Conservation (phyloP, 805 yeast genomes). For the Maudiozyma barnettii region DNA sequence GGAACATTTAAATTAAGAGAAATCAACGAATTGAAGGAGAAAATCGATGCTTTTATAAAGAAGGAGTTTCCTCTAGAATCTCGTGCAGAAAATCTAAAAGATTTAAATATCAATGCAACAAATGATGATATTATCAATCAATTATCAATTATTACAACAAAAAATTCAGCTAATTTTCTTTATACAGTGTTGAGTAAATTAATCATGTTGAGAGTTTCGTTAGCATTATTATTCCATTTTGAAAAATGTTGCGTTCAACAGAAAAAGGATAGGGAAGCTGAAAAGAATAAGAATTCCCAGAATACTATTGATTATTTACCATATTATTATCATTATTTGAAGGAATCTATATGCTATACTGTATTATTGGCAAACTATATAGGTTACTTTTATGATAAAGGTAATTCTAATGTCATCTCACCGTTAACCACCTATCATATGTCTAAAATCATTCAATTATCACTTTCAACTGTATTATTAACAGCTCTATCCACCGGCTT, state of each 20-base stretch:
- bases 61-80: constrained; percentile 7
- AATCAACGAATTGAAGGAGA: constrained; percentile 12
- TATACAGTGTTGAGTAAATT: constrained; percentile 18
- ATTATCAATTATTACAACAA: constrained; percentile 6
- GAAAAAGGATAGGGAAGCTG: background rate
- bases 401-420: constrained; percentile 8
- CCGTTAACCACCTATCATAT: constrained; percentile 16
- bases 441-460: constrained; percentile 21
- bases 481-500: constrained; percentile 17
- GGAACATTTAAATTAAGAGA: constrained; percentile 7
- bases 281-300: background rate
- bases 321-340: constrained; percentile 17
- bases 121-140: constrained; percentile 3
- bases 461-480: constrained; percentile 19
- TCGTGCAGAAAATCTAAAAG: background rate
- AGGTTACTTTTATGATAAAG: constrained; percentile 16
- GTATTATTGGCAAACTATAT: constrained; percentile 6
- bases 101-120: background rate
- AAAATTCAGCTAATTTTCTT: constrained; percentile 14
- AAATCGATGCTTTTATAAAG: constrained; percentile 12
- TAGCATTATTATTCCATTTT: constrained; percentile 23
- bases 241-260: constrained; percentile 9
- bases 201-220: constrained; percentile 19
- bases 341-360: constrained; percentile 3
- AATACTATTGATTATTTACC: constrained; percentile 3